Conservation (phyloP, 2,329 filamentous ascomycete species). For the Alternaria consortialis region DNA sequence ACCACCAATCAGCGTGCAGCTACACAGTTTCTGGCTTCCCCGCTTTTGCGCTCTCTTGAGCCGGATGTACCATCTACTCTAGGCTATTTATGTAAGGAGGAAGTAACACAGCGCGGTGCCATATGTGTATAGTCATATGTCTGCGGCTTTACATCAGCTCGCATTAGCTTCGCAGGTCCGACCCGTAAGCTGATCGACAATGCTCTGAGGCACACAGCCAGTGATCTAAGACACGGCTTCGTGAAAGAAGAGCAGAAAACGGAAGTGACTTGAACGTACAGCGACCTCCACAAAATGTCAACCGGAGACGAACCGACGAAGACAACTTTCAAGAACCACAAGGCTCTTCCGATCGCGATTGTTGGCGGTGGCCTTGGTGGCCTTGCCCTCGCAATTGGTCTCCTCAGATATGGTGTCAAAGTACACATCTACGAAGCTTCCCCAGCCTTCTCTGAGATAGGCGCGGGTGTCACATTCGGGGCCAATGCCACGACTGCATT, state of each 20-base stretch:
- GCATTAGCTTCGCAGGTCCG: neutral
- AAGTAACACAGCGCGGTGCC: neutral
- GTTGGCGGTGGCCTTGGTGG: conserved; percentile 43
- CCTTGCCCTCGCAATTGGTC: conserved; percentile 39
- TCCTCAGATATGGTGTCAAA: conserved; percentile 33
- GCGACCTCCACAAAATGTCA: neutral
- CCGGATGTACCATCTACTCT: neutral
- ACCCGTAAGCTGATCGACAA: neutral
- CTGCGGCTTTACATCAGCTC: neutral
- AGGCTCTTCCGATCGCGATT: conserved; percentile 34
- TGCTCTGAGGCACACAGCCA: neutral
- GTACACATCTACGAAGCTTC: conserved; percentile 42
- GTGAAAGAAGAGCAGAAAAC: neutral
- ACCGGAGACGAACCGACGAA: neutral
- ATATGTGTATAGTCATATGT: neutral
- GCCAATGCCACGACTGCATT: conserved; percentile 37
- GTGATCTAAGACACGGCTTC: neutral
- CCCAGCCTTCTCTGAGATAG: conserved; percentile 34
- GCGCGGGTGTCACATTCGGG: conserved; percentile 42
- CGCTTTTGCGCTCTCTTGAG: neutral
- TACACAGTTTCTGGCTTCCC: neutral
- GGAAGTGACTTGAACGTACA: neutral
- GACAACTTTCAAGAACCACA: neutral
- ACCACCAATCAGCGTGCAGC: neutral
- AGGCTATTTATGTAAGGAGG: neutral